These are phyloP conservation scores for Mycena venus DNA, from an alignment of 768 basidiomycete species.

Conservation along the genomic window DNA sequence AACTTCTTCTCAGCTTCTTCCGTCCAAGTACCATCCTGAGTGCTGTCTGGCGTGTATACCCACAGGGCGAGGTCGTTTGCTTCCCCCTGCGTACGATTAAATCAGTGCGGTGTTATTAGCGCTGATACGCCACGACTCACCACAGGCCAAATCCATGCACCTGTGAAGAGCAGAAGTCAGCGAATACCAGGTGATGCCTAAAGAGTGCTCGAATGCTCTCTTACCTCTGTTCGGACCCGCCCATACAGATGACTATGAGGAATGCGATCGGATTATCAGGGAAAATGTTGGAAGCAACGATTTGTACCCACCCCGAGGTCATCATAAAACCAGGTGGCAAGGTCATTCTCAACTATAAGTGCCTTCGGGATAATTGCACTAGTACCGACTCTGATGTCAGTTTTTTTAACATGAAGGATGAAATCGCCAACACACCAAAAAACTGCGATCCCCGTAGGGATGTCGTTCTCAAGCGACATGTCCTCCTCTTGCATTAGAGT, in stretches of 20 bases:
- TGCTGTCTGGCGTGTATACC: background rate
- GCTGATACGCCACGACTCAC: background rate
- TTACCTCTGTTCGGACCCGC: background rate
- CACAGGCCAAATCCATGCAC: background rate
- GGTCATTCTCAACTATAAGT: background rate
- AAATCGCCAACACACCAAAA: background rate
- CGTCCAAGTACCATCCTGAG: background rate
- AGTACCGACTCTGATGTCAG: too few species aligned
- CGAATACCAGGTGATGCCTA: background rate
- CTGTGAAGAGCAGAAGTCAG: background rate
- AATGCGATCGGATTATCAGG: too few species aligned
- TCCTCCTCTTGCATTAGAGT: constrained; percentile 3
- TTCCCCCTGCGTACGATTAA: background rate
- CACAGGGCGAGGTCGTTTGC: background rate
- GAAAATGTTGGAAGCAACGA: too few species aligned
- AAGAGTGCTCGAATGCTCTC: background rate
- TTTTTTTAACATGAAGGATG: background rate
- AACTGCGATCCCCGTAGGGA: background rate
- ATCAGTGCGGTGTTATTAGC: background rate
- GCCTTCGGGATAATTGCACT: background rate
- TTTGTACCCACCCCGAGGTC: too few species aligned
- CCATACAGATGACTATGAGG: background rate
- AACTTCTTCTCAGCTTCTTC: background rate
- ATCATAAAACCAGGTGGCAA: too few species aligned
- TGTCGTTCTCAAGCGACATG: background rate